These are phyloP conservation scores for button mushroom (Agaricus bisporus) DNA, from an alignment of 768 basidiomycete species.

Conservation along the genomic window DNA sequence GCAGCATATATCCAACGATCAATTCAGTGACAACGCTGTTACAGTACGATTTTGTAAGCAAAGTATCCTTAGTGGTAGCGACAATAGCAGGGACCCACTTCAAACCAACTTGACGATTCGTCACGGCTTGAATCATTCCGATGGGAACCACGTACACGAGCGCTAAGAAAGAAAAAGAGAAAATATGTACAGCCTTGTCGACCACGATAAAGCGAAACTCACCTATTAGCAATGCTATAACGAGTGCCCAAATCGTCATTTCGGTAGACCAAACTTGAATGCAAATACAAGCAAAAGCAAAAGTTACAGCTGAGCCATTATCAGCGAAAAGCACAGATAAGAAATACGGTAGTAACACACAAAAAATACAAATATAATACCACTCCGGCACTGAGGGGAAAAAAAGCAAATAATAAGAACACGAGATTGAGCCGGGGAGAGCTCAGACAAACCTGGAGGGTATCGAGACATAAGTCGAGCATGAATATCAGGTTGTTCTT, in stretches of 20 bases:
- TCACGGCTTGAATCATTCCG: conserved; percentile 78
- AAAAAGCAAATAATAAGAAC: not conserved
- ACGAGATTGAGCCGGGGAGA: not conserved
- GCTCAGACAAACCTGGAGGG: conserved; percentile 28
- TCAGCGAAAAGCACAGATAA: not conserved
- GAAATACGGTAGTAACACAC: conserved; percentile 17
- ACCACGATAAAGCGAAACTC: conserved; percentile 10
- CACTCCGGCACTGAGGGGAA: conserved; percentile 47
- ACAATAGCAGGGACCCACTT: conserved; percentile 26
- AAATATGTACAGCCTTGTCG: conserved; percentile 1
- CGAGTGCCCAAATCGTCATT: conserved; percentile 64
- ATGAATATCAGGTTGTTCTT: conserved; percentile 57
- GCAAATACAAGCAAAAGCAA: conserved; percentile 54
- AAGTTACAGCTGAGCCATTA: conserved; percentile 34
- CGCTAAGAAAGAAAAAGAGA: conserved; percentile 19
- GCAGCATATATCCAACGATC: conserved; percentile 55
- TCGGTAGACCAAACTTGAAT: conserved; percentile 61
- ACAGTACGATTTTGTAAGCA: not conserved
- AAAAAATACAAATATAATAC: conserved; percentile 52
- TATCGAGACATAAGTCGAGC: conserved; percentile 53
- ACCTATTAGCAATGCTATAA: conserved; percentile 45
- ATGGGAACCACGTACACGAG: conserved; percentile 65
- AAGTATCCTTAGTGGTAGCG: not conserved
- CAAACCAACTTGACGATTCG: conserved; percentile 66
- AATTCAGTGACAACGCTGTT: conserved; percentile 66